Base-by-base conservation (phyloP, 1,284 basidiomycete species). In the Tremellales sp. region DNA sequence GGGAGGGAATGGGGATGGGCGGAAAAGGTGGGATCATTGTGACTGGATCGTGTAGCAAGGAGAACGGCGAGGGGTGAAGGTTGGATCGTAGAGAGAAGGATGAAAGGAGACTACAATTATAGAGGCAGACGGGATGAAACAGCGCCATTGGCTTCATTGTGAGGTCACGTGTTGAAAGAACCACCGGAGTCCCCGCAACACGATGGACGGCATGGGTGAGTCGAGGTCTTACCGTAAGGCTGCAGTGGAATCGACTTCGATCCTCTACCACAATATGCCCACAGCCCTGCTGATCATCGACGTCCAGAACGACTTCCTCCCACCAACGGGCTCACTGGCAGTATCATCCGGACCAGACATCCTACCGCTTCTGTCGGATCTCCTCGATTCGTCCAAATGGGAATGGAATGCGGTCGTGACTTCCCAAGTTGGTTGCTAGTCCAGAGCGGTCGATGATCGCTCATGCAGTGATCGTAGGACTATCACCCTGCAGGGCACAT, bases 231-330 rank as follows among this genome's bases (percentile, higher is more conserved):
- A n/a, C n/a, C n/a, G n/a, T n/a, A n/a, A n/a, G n/a, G n/a, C n/a
- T n/a, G n/a, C n/a, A n/a, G n/a, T n/a, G n/a, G n/a, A n/a, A n/a
- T n/a, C n/a, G n/a, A 36, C 10, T 16, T 32, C 26, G 8, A 26
- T 26, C 28, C 26, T 14, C 40, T 26, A 29, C 40, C 3, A 18
- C 26, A 40, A 10, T 19, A 57, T 57, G 56, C n/a, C 16, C 27
- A 71, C 70, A 5, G 80, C 78, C 1, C 71, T 82, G 33, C 56
- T 82, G 40, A 65, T 81, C 35, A 76, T 82, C 35, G 82, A 84
- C 63, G 73, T 81, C 12, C 81, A 84, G 61, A 75, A 82, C 60
- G 81, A 83, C 68, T 84, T 83, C 60, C 73, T 82, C n/a, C 80
- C 80, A n/a, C 79, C 79, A 2, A 53, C 64, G 29, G 82, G 82